These are phyloP conservation scores for Euphorbia lathyris DNA, from an alignment of 345 rosid genomes.

Conservation along the genomic window DNA sequence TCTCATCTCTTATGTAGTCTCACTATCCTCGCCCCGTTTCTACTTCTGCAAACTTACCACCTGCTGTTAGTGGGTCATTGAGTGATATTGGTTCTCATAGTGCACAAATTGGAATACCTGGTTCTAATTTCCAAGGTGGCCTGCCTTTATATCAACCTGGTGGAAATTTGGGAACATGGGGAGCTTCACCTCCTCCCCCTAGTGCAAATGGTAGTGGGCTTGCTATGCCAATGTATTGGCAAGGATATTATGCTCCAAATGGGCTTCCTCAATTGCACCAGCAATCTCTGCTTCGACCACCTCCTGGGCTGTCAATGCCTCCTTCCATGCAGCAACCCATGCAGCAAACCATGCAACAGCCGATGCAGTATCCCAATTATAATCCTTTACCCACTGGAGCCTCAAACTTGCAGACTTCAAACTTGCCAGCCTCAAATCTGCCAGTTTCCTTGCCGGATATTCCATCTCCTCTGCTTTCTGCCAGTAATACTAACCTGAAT, in stretches of 20 bases:
- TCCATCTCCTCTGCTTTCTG: constrained; percentile 24
- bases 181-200: constrained; percentile 62
- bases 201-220: constrained; percentile 56
- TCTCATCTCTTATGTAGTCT: constrained; percentile 52
- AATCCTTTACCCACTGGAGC: constrained; percentile 50
- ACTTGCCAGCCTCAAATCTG: constrained; percentile 20
- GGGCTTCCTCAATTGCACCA: constrained; percentile 83
- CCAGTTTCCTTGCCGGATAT: constrained; percentile 22
- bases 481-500: constrained; percentile 37
- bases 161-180: constrained; percentile 77
- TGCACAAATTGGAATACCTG: constrained; percentile 58
- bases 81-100: constrained; percentile 53
- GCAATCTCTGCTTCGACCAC: constrained; percentile 74
- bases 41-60: constrained; percentile 54
- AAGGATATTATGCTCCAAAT: constrained; percentile 73
- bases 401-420: constrained; percentile 31
- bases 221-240: constrained; percentile 90
- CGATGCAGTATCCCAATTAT: constrained; percentile 69
- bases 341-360: constrained; percentile 74
- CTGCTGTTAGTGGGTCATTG: constrained; percentile 49
- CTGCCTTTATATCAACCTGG: constrained; percentile 89
- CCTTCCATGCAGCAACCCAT: constrained; percentile 64
- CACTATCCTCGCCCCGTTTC: constrained; percentile 69
- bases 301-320: constrained; percentile 69
- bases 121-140: constrained; percentile 61